Conservation (phyloP, 163 green algal genomes). For the Trebouxia gelatinosa region DNA sequence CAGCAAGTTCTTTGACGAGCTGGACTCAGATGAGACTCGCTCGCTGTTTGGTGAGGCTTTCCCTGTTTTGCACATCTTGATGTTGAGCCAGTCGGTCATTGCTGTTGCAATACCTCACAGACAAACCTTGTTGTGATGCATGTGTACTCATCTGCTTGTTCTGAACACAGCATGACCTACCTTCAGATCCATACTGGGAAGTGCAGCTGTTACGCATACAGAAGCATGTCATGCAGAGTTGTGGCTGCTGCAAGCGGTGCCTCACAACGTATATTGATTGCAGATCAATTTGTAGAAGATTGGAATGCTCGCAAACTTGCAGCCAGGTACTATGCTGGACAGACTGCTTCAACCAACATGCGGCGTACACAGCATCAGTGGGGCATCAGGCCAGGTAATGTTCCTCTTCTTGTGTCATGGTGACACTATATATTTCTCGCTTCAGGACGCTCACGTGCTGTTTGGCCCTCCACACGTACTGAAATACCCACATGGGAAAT, state of each 20-base stretch:
- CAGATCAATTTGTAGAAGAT: slow-evolving; percentile 43
- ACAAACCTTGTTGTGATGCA: background rate
- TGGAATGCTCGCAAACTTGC: slow-evolving; percentile 57
- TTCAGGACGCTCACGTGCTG: too few species aligned
- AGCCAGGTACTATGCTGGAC: slow-evolving; percentile 50
- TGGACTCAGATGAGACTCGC: slow-evolving; percentile 46
- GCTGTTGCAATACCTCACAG: background rate
- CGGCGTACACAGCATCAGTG: slow-evolving; percentile 58
- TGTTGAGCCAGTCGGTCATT: too few species aligned
- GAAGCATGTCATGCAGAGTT: background rate
- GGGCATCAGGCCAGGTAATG: slow-evolving; percentile 47
- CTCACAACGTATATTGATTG: background rate
- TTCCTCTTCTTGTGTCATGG: too few species aligned
- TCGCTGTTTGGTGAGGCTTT: slow-evolving; percentile 38
- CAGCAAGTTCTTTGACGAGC: slow-evolving; percentile 54
- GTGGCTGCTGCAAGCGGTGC: background rate
- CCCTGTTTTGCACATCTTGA: too few species aligned
- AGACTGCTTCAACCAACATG: slow-evolving; percentile 28
- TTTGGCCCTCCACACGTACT: too few species aligned
- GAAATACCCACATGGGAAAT: too few species aligned
- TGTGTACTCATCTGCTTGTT: background rate
- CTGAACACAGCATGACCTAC: background rate
- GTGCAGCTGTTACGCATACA: background rate
- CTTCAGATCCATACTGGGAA: background rate
- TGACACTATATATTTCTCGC: too few species aligned